Evolutionary conservation across 176 grass and related monocot genomes (phyloP), one percentile per base, ranked within the genome.

Genomic region (Olyra latifolia): DNA sequence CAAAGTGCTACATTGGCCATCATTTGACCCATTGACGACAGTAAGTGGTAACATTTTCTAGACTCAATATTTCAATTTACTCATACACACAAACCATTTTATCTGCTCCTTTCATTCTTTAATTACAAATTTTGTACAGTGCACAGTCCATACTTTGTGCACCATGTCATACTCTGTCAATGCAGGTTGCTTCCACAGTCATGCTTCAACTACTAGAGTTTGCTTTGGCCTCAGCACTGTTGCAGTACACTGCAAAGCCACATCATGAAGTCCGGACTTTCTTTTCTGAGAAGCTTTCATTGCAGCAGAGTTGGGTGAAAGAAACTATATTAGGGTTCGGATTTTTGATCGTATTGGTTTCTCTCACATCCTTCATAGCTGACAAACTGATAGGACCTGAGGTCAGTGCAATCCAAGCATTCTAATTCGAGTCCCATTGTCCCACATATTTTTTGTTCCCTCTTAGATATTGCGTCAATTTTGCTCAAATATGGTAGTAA

Each of bases 141-240:
- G 7, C 60, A 52, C 22, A 10, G 59, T 15, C 11, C 38, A 62
- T 52, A 44, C 48, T 24, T 35, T 62, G 20, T 47, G 15, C 50
- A 80, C n/a, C 13, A 50, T 74, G 57, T 35, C 60, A 29, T 71
- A 82, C 8, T 32, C 19, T 82, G 25, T 63, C 42, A 69, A 65
- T 91, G 76, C 85, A 95, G 95, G 80, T 85, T 63, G 72, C 77
- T 44, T 84, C 86, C 29, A 92, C 81, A 6, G 67, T 72, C 7
- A 46, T 74, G 22, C 80, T 98, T 84, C 92, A 98, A 83, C 54
- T 82, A 59, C 46, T 60, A 44, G 95, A 98, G 55, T 78, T 89
- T 71, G 10, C 46, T 30, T 83, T 87, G 77, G 80, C 81, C 56
- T 87, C 87, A 44, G 44, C 70, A 19, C 81, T 98, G 23, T 57